Conservation (phyloP, 495 filamentous ascomycete species). For the Hyphodiscus hymeniophilus region DNA sequence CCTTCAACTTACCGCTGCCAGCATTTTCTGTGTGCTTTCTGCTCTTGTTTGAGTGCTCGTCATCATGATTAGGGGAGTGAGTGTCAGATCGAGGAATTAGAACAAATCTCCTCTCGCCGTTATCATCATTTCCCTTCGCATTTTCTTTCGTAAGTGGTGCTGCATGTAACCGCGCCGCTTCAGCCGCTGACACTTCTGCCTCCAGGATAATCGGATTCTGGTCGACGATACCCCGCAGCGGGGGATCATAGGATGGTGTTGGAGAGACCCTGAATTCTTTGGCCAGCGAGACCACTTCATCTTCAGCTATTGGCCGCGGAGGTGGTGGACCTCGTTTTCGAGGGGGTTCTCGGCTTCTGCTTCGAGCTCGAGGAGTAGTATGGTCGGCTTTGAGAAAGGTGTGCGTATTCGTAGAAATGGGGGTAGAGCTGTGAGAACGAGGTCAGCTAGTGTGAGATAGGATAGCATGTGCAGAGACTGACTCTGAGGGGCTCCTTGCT, state of each 20-base stretch:
- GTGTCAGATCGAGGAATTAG: conserved; percentile 14
- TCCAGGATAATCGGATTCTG: conserved; percentile 17
- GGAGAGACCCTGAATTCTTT: conserved; percentile 9
- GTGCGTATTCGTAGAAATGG: neutral
- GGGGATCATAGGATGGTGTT: conserved; percentile 18
- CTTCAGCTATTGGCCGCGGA: conserved; percentile 21
- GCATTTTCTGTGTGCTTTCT: neutral
- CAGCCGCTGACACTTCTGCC: conserved; percentile 13
- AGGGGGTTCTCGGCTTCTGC: conserved; percentile 4
- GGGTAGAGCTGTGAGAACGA: neutral
- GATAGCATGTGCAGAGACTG: neutral
- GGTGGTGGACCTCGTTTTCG: conserved; percentile 4
- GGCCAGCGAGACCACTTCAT: conserved; percentile 19
- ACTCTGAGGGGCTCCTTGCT: conserved; percentile 15
- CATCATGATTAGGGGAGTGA: conserved; percentile 5
- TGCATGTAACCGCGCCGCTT: conserved; percentile 17
- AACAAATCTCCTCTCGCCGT: conserved; percentile 19
- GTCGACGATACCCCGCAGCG: conserved; percentile 19
- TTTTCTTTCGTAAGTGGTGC: conserved; percentile 10
- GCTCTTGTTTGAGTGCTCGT: neutral
- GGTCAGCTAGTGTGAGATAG: neutral
- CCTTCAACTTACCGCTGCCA: neutral
- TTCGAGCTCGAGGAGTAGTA: conserved; percentile 1
- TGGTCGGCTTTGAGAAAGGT: conserved; percentile 3
- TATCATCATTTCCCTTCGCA: conserved; percentile 12